A percentile compares a stretch with the other conserved stretches of the same genome.
These are phyloP conservation scores for Fusarium haematococcum DNA, from an alignment of 2,329 filamentous ascomycete genomes.

Conservation along the genomic window DNA sequence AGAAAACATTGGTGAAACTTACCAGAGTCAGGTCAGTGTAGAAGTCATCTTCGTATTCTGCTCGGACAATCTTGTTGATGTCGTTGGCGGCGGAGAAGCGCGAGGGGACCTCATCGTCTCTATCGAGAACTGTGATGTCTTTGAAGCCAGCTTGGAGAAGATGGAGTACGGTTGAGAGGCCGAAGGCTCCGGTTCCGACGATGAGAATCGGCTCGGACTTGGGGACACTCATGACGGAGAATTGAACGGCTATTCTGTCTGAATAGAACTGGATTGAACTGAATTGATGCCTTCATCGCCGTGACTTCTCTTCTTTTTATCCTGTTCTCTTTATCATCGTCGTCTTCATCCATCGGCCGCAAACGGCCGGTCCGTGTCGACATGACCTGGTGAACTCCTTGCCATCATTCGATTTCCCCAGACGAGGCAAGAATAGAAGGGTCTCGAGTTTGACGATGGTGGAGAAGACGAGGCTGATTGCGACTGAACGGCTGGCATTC, in stretches of 20 bases:
- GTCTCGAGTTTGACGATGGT: not conserved
- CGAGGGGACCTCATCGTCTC: constrained; percentile 54
- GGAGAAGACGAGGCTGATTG: not conserved
- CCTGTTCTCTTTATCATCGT: not conserved
- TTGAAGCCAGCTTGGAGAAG: constrained; percentile 57
- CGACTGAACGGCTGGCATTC: not conserved
- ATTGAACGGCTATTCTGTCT: no score
- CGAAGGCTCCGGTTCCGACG: constrained; percentile 62
- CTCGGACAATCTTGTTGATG: constrained; percentile 71
- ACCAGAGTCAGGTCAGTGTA: constrained; percentile 67
- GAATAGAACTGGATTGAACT: not conserved
- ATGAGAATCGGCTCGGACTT: constrained; percentile 49
- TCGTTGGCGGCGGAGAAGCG: constrained; percentile 67
- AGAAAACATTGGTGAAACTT: constrained; percentile 22
- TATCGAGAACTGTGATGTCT: constrained; percentile 61
- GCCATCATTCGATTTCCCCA: not conserved
- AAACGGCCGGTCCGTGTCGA: not conserved
- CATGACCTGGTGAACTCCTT: not conserved
- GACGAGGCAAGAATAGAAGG: not conserved
- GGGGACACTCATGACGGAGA: constrained; percentile 30
- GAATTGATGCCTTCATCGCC: not conserved
- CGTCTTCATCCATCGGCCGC: not conserved
- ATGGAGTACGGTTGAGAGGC: constrained; percentile 62
- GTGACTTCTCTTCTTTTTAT: not conserved
- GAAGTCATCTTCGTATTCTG: constrained; percentile 68